Evolutionary conservation across 1,284 basidiomycete species (phyloP).

Genomic region (Apiotrichum veenhuisii): DNA sequence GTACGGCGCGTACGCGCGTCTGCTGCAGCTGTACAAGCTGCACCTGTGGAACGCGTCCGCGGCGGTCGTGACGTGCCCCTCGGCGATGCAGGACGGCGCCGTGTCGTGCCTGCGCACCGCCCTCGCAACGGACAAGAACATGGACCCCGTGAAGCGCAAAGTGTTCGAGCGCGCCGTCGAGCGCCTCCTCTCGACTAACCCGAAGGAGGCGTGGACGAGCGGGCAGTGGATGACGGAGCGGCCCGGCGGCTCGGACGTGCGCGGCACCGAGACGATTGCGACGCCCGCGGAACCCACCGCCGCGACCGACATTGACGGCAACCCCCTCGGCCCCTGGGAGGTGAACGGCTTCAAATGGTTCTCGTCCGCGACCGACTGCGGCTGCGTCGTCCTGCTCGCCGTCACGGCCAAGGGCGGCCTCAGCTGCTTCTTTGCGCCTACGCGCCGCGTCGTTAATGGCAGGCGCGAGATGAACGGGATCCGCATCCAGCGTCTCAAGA

Average conservation of each 20-base stretch:
- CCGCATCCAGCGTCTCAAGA: slow-evolving; percentile 67
- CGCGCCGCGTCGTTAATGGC: slow-evolving; percentile 53
- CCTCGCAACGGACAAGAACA: background rate
- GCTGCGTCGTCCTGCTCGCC: slow-evolving; percentile 13
- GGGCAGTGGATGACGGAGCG: slow-evolving; percentile 85
- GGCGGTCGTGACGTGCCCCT: slow-evolving; percentile 14
- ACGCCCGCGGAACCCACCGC: background rate
- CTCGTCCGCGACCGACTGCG: slow-evolving; percentile 68
- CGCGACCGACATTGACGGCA: slow-evolving; percentile 15
- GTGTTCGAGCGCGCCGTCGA: slow-evolving; percentile 9
- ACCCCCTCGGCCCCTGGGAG: slow-evolving; percentile 13
- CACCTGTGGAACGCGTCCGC: slow-evolving; percentile 11
- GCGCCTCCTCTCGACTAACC: slow-evolving; percentile 48
- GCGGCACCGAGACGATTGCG: slow-evolving; percentile 64
- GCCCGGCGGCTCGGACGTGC: slow-evolving; percentile 72
- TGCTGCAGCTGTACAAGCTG: slow-evolving; percentile 17
- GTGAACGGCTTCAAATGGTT: slow-evolving; percentile 78
- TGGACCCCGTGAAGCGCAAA: background rate
- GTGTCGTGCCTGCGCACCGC: slow-evolving; percentile 1
- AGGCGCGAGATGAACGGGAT: slow-evolving; percentile 60
- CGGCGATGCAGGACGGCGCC: slow-evolving; percentile 21
- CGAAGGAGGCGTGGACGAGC: slow-evolving; percentile 62
- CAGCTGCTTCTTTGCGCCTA: slow-evolving; percentile 60
- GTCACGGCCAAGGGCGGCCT: slow-evolving; percentile 51
- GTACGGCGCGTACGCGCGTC: slow-evolving; percentile 10